These are phyloP conservation scores for Stenocarpella maydis DNA, from an alignment of 2,329 filamentous ascomycete genomes.

Conservation along the genomic window DNA sequence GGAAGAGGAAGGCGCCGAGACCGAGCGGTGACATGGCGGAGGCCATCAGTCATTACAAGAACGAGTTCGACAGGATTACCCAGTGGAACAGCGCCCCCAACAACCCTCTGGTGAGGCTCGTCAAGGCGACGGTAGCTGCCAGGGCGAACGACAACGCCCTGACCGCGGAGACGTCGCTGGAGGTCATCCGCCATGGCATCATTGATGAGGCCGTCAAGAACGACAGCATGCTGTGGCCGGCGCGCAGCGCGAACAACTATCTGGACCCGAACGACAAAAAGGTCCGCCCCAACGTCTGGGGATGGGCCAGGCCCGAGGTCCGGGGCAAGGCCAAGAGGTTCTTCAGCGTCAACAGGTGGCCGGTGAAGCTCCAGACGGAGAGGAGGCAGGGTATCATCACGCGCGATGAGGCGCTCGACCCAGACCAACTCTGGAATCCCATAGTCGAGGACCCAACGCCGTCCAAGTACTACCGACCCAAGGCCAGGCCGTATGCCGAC, in stretches of 20 bases:
- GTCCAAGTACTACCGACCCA: conserved; percentile 37
- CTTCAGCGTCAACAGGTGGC: conserved; percentile 60
- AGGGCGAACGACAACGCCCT: conserved; percentile 36
- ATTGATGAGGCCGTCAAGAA: conserved; percentile 55
- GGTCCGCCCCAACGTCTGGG: conserved; percentile 47
- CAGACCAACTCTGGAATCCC: conserved; percentile 41
- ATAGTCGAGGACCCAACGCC: conserved; percentile 40
- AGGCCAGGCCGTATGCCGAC: conserved; percentile 39
- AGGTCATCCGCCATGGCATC: conserved; percentile 49
- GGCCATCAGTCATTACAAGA: conserved; percentile 2
- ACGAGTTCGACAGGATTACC: conserved; percentile 9
- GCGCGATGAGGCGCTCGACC: conserved; percentile 43
- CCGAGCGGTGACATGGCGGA: conserved; percentile 1
- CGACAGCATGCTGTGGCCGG: conserved; percentile 51
- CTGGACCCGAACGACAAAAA: conserved; percentile 37
- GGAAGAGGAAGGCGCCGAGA: background rate
- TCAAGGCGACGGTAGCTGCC: conserved; percentile 38
- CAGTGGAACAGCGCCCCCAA: conserved; percentile 43
- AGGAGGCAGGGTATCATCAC: conserved; percentile 43
- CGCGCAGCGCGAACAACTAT: conserved; percentile 41
- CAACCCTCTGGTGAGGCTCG: conserved; percentile 11
- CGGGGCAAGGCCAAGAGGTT: conserved; percentile 44
- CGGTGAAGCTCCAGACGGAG: conserved; percentile 49
- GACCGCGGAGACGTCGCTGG: conserved; percentile 37
- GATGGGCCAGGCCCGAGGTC: conserved; percentile 44